Evolutionary conservation across 192 early-diverging fungal species (phyloP).

Genomic region (Mycoemilia scoparia): DNA sequence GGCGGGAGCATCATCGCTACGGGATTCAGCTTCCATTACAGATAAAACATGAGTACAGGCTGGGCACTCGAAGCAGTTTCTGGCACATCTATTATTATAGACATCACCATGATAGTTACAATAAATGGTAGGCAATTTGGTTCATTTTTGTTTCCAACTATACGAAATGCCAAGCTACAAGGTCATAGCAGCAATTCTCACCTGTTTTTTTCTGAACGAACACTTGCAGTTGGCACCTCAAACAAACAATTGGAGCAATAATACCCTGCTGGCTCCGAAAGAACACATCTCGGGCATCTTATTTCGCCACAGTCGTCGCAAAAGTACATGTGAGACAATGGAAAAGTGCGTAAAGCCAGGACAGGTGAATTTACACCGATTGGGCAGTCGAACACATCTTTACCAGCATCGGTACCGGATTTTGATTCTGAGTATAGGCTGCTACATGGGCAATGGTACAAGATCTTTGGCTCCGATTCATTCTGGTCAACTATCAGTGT

Average conservation of each 20-base stretch:
- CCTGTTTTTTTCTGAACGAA: slow-evolving; percentile 90
- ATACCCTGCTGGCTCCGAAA: slow-evolving; percentile 72
- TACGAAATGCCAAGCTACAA: not conserved
- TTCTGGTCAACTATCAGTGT: too few relatives aligned
- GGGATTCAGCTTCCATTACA: slow-evolving; percentile 38
- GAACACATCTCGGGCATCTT: slow-evolving; percentile 62
- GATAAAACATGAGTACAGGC: slow-evolving; percentile 60
- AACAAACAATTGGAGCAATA: slow-evolving; percentile 96
- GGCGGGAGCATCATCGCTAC: slow-evolving; percentile 4
- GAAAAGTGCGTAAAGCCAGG: slow-evolving; percentile 18
- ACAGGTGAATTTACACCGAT: slow-evolving; percentile 3
- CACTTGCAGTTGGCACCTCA: slow-evolving; percentile 87
- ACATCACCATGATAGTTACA: slow-evolving; percentile 10
- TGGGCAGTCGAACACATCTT: too few relatives aligned
- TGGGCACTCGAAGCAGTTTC: slow-evolving; percentile 91
- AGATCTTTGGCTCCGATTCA: too few relatives aligned
- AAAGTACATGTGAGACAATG: slow-evolving; percentile 61
- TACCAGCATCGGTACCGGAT: too few relatives aligned
- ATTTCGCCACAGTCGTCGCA: slow-evolving; percentile 74
- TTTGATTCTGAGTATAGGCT: too few relatives aligned
- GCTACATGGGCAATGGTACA: too few relatives aligned
- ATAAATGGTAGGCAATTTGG: not conserved
- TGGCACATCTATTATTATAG: too few relatives aligned
- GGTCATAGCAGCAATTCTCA: too few relatives aligned
- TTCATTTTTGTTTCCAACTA: not conserved